phyloP scores from a whole-genome alignment of 805 yeast species.

The Myxozyma kluyveri region DNA sequence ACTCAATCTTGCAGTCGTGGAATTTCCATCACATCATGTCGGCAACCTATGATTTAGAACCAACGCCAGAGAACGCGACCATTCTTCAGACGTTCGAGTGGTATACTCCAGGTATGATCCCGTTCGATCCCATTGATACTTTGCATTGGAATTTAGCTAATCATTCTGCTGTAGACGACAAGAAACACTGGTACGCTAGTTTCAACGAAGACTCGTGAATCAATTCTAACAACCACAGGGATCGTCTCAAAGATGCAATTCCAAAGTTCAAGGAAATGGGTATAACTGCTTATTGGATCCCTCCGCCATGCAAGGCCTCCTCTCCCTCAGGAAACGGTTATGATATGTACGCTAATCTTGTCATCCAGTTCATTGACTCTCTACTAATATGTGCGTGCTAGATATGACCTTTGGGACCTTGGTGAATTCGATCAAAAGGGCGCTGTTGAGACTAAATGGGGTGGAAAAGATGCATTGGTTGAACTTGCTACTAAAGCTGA shows the following conservation, averaged over 20 bases:
- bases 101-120: slow-evolving; percentile 21
- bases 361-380: background rate
- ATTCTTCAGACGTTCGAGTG: slow-evolving; percentile 29
- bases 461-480: slow-evolving; percentile 19
- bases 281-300: slow-evolving; percentile 24
- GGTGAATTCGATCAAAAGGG: slow-evolving; percentile 31
- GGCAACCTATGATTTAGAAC: slow-evolving; percentile 4
- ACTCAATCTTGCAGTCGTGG: too few relatives aligned
- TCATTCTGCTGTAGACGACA: slow-evolving; percentile 15
- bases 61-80: slow-evolving; percentile 26
- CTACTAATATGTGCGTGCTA: background rate
- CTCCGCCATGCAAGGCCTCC: slow-evolving; percentile 27
- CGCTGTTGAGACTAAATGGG: slow-evolving; percentile 24
- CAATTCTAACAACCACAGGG: slow-evolving; percentile 3
- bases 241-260: slow-evolving; percentile 11
- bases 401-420: slow-evolving; percentile 29
- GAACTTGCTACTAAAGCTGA: slow-evolving; percentile 14
- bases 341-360: slow-evolving; percentile 12
- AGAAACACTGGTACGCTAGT: slow-evolving; percentile 18
- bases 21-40: too few relatives aligned
- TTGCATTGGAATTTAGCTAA: background rate
- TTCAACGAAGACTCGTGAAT: background rate
- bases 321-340: slow-evolving; percentile 28
- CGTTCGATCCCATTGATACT: background rate
- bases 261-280: slow-evolving; percentile 20